phyloP scores from a whole-genome alignment of 2,329 filamentous ascomycete genomes.

The Cladosporium oxysporum region DNA sequence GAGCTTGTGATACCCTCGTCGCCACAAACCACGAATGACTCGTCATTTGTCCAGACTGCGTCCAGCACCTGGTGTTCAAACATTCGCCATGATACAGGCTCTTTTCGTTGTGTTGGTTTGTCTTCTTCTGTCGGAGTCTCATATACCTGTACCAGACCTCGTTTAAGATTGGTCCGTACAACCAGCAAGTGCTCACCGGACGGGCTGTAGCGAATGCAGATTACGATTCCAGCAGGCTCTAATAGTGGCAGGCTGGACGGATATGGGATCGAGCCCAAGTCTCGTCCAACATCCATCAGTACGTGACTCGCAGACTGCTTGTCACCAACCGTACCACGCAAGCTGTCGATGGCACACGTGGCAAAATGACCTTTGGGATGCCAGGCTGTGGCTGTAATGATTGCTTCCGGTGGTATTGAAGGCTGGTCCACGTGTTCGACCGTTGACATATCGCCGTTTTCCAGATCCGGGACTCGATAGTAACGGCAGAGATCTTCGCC shows the following conservation, averaged over 20 bases:
- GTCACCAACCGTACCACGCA: conserved; percentile 27
- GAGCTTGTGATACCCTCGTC: conserved; percentile 31
- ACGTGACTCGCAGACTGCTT: conserved; percentile 25
- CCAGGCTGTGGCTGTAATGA: conserved; percentile 39
- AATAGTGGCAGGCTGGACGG: conserved; percentile 29
- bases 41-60: conserved; percentile 47
- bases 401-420: conserved; percentile 29
- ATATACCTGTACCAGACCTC: conserved; percentile 38
- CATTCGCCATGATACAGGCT: conserved; percentile 43
- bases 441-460: conserved; percentile 27
- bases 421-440: conserved; percentile 31
- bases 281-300: conserved; percentile 31
- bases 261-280: conserved; percentile 26
- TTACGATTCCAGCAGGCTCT: conserved; percentile 32
- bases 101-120: conserved; percentile 26
- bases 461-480: conserved; percentile 33
- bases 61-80: conserved; percentile 47
- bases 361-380: conserved; percentile 36
- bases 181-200: conserved; percentile 35
- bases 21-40: conserved; percentile 48
- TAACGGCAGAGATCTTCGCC: conserved; percentile 38
- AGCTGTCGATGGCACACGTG: conserved; percentile 33
- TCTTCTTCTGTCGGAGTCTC: conserved; percentile 21
- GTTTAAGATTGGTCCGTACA: conserved; percentile 32
- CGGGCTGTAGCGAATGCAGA: conserved; percentile 35